Conservation (phyloP, 2,329 filamentous ascomycete species). For the Alternaria consortialis region DNA sequence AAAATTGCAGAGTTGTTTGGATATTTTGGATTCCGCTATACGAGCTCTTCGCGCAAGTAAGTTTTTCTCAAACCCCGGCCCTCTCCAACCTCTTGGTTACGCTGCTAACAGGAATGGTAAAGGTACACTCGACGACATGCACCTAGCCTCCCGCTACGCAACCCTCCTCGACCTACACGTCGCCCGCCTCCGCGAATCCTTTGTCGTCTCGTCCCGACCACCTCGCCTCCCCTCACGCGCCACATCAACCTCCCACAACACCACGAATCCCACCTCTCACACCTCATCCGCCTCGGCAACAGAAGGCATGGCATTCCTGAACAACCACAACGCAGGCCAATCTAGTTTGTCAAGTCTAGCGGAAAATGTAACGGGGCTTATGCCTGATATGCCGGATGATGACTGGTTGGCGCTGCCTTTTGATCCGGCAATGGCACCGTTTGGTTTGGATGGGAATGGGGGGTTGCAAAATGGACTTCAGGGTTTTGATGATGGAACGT, state of each 20-base stretch:
- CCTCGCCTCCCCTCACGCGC: slow-evolving; percentile 46
- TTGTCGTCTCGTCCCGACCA: slow-evolving; percentile 49
- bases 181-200: slow-evolving; percentile 48
- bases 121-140: slow-evolving; percentile 61
- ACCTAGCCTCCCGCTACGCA: slow-evolving; percentile 61
- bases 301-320: slow-evolving; percentile 48
- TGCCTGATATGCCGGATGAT: slow-evolving; percentile 51
- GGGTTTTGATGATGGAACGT: slow-evolving; percentile 49
- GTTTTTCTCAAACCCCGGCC: background rate
- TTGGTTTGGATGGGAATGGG: slow-evolving; percentile 45
- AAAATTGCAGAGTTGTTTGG: slow-evolving; percentile 59
- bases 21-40: slow-evolving; percentile 60
- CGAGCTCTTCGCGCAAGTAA: slow-evolving; percentile 57
- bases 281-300: slow-evolving; percentile 42
- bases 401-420: slow-evolving; percentile 53
- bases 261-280: slow-evolving; percentile 41
- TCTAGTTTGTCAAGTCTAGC: slow-evolving; percentile 47
- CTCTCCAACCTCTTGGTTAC: background rate
- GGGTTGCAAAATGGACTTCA: slow-evolving; percentile 45
- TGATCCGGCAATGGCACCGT: slow-evolving; percentile 52
- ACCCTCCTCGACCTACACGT: slow-evolving; percentile 57
- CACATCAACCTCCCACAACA: slow-evolving; percentile 39
- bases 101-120: slow-evolving; percentile 6
- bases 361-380: slow-evolving; percentile 46
- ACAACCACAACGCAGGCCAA: slow-evolving; percentile 48